phyloP scores from a whole-genome alignment of 768 basidiomycete species.

The Termitomyces sp. region DNA sequence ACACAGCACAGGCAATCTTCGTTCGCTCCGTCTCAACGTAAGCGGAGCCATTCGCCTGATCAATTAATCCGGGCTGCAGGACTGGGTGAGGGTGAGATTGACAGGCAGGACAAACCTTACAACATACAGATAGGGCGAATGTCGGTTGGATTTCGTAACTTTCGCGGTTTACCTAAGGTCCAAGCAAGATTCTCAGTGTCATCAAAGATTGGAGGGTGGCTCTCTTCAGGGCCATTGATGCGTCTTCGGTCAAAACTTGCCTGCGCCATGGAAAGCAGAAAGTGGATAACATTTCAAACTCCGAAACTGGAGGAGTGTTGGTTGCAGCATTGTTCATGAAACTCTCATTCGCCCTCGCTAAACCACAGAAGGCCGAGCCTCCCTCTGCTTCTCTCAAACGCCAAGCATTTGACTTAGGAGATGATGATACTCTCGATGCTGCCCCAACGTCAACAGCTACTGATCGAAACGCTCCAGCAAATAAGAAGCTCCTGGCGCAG shows the following conservation, averaged over 20 bases:
- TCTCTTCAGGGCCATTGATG: conserved; percentile 87
- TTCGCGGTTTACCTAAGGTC: conserved; percentile 34
- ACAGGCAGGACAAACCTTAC: conserved; percentile 1
- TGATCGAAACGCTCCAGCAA: conserved; percentile 34
- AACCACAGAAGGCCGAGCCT: conserved; percentile 46
- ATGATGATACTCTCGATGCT: conserved; percentile 52
- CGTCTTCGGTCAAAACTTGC: conserved; percentile 77
- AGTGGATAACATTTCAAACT: conserved; percentile 23
- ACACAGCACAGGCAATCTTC: conserved; percentile 97
- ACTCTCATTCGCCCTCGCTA: conserved; percentile 81
- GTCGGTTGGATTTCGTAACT: conserved; percentile 50
- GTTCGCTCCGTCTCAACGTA: conserved; percentile 91
- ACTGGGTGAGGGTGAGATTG: conserved; percentile 39
- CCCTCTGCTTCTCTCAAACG: conserved; percentile 42
- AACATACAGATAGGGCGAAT: conserved; percentile 83
- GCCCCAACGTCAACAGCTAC: conserved; percentile 33
- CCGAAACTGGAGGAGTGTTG: conserved; percentile 16
- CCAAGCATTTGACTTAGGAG: conserved; percentile 57
- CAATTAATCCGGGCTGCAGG: conserved; percentile 84
- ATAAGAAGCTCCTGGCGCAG: conserved; percentile 54
- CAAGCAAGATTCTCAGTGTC: conserved; percentile 18
- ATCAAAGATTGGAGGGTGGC: conserved; percentile 58
- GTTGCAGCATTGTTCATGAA: conserved; percentile 50
- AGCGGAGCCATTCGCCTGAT: conserved; percentile 92
- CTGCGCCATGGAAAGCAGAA: conserved; percentile 36